phyloP scores from a whole-genome alignment of 768 basidiomycete species.

The Lepiota brunneoincarnata region DNA sequence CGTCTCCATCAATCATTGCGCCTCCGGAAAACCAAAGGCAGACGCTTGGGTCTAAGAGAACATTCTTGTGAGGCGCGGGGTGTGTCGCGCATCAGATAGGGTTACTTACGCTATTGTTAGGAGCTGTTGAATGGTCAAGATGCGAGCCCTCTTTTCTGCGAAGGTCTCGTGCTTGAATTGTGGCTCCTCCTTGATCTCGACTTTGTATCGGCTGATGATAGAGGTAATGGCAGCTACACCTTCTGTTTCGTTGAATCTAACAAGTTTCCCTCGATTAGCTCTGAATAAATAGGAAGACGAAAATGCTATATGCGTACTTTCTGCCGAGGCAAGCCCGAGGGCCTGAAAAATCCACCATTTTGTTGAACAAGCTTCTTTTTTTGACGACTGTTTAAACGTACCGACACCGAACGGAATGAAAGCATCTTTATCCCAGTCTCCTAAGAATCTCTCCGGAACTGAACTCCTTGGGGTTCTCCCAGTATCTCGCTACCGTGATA shows the following conservation, averaged over 20 bases:
- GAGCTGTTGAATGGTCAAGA: conserved; percentile 31
- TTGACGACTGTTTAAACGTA: neutral
- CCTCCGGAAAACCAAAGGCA: conserved; percentile 18
- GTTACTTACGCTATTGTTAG: conserved; percentile 44
- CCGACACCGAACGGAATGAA: conserved; percentile 14
- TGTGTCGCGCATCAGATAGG: too few species aligned
- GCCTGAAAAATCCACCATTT: conserved; percentile 21
- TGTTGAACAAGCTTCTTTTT: neutral
- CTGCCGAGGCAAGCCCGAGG: conserved; percentile 42
- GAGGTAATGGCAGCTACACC: conserved; percentile 46
- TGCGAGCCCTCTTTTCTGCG: conserved; percentile 39
- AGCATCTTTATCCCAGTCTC: conserved; percentile 11
- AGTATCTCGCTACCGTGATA: conserved; percentile 42
- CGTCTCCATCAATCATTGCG: neutral
- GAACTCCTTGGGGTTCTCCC: conserved; percentile 49
- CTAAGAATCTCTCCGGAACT: conserved; percentile 18
- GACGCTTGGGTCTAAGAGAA: conserved; percentile 20
- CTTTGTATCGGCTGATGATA: conserved; percentile 42
- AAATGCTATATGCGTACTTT: conserved; percentile 23
- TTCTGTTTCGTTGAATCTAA: conserved; percentile 51
- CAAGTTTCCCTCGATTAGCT: neutral
- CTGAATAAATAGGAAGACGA: too few species aligned
- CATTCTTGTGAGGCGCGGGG: neutral
- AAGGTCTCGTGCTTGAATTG: conserved; percentile 44
- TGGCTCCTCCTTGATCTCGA: conserved; percentile 48